Conservation (phyloP, 805 yeast species). For the Nakazawaea siamensis region DNA sequence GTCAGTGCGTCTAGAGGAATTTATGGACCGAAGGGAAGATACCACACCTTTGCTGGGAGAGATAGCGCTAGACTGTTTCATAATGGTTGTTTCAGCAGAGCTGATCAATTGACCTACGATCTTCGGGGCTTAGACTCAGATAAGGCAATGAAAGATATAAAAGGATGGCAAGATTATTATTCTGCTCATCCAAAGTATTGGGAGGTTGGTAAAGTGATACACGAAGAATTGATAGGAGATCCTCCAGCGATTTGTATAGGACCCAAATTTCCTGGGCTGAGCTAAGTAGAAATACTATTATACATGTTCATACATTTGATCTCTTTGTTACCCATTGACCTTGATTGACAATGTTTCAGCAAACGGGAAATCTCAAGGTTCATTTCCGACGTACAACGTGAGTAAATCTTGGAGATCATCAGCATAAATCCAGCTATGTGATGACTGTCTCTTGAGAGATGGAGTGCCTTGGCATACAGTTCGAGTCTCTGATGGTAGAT, state of each 20-base stretch:
- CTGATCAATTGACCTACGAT: conserved; percentile 56
- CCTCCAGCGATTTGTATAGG: conserved; percentile 42
- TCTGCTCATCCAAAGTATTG: conserved; percentile 42
- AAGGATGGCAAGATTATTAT: conserved; percentile 47
- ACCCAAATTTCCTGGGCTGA: conserved; percentile 9
- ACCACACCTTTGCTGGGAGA: conserved; percentile 49
- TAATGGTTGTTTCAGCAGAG: conserved; percentile 56
- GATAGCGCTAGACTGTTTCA: conserved; percentile 65
- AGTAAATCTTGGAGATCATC: conserved; percentile 7
- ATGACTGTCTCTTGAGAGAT: conserved; percentile 1
- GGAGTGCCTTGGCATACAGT: conserved; percentile 7
- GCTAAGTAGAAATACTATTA: neutral
- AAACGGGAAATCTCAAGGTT: conserved; percentile 10
- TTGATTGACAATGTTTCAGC: conserved; percentile 11
- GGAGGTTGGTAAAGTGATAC: conserved; percentile 50
- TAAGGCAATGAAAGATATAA: conserved; percentile 30
- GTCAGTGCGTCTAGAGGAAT: conserved; percentile 41
- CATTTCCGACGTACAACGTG: conserved; percentile 4
- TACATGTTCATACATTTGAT: conserved; percentile 13
- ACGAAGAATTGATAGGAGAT: conserved; percentile 33
- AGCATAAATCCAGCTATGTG: conserved; percentile 11
- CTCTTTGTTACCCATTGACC: conserved; percentile 12
- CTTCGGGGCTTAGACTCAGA: conserved; percentile 41
- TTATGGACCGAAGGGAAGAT: conserved; percentile 55
- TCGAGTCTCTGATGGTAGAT: conserved; percentile 7